Conservation (phyloP, 2,329 filamentous ascomycete species). For the Fusarium sp. region DNA sequence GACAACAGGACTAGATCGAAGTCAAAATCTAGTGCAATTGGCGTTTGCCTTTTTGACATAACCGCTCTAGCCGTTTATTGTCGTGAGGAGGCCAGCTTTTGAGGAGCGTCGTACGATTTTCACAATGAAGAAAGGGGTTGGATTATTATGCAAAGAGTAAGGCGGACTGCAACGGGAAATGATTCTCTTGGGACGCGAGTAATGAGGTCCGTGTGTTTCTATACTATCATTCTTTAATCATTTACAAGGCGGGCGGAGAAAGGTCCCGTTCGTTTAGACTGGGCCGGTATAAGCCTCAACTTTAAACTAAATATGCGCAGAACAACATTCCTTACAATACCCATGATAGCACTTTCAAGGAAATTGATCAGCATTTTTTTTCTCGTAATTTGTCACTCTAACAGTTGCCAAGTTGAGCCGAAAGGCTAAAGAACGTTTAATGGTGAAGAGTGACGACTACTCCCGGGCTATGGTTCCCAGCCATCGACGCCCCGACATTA, state of each 20-base stretch:
- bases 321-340: slow-evolving; percentile 36
- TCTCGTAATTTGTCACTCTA: not conserved
- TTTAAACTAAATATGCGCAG: slow-evolving; percentile 23
- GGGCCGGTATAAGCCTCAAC: slow-evolving; percentile 31
- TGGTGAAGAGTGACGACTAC: slow-evolving; percentile 9
- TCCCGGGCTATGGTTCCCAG: not conserved
- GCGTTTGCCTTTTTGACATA: slow-evolving; percentile 7
- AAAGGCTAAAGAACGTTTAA: slow-evolving; percentile 8
- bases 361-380: slow-evolving; percentile 18
- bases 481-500: not conserved
- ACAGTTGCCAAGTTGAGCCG: not conserved
- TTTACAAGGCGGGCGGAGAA: not conserved
- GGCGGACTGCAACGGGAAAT: slow-evolving; percentile 9
- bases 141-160: slow-evolving; percentile 17
- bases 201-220: slow-evolving; percentile 19
- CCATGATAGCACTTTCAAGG: not conserved
- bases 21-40: slow-evolving; percentile 2
- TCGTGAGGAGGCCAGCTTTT: not conserved
- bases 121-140: slow-evolving; percentile 16
- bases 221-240: slow-evolving; percentile 3
- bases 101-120: not conserved
- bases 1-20: slow-evolving; percentile 14
- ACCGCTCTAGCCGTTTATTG: slow-evolving; percentile 4
- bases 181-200: not conserved
- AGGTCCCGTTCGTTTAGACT: slow-evolving; percentile 18